phyloP scores from a whole-genome alignment of 2,329 filamentous ascomycete genomes.

The Trichoderma sp. region DNA sequence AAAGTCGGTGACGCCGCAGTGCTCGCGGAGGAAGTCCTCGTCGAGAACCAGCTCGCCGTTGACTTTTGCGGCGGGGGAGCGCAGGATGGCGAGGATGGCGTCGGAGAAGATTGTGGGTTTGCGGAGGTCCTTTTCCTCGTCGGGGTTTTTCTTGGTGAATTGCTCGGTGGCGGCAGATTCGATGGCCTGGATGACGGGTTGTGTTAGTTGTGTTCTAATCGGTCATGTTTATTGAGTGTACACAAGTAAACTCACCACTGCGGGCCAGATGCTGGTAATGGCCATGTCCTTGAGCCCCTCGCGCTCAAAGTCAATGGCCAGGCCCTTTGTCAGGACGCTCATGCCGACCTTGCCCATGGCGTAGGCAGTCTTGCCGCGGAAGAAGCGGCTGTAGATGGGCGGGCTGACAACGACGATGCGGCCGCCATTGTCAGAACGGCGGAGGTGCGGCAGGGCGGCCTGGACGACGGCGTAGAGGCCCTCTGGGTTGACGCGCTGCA shows the following conservation, averaged over 20 bases:
- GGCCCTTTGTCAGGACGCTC: slow-evolving; percentile 77
- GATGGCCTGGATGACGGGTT: slow-evolving; percentile 52
- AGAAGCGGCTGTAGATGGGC: slow-evolving; percentile 83
- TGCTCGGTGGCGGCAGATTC: slow-evolving; percentile 72
- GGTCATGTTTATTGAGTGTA: too few relatives aligned
- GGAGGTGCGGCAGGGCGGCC: slow-evolving; percentile 66
- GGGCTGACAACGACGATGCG: slow-evolving; percentile 78
- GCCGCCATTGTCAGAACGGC: slow-evolving; percentile 45
- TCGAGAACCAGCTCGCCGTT: slow-evolving; percentile 75
- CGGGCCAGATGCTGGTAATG: slow-evolving; percentile 82
- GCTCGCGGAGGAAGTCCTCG: slow-evolving; percentile 74
- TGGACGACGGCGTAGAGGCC: slow-evolving; percentile 75
- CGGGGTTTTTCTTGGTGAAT: slow-evolving; percentile 47
- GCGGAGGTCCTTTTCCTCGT: slow-evolving; percentile 60
- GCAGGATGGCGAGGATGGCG: slow-evolving; percentile 72
- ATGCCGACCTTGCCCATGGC: slow-evolving; percentile 78
- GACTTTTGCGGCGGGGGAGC: slow-evolving; percentile 58
- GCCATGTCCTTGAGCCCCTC: slow-evolving; percentile 69
- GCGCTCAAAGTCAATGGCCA: slow-evolving; percentile 78
- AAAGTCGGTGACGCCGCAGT: slow-evolving; percentile 69
- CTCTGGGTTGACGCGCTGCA: slow-evolving; percentile 74
- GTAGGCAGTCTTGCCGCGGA: slow-evolving; percentile 83
- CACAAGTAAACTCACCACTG: slow-evolving; percentile 64
- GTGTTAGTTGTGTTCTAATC: not conserved
- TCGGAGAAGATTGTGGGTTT: slow-evolving; percentile 76